Conservation (phyloP, 2,329 filamentous ascomycete genomes). For the Pseudocercospora cruenta region DNA sequence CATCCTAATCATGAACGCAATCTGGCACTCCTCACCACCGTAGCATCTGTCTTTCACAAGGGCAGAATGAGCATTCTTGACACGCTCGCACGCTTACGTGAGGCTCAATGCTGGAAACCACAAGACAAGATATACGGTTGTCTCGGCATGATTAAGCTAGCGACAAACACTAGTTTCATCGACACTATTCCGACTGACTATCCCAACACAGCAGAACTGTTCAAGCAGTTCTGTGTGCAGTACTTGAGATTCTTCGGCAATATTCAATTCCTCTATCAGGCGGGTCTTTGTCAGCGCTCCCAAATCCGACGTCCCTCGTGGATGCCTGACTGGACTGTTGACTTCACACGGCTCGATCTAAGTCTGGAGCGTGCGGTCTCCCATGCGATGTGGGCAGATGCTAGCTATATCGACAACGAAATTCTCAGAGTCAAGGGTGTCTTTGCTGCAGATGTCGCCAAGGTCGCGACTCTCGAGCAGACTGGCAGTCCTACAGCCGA, state of each 20-base stretch:
- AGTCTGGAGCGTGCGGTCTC: conserved; percentile 12
- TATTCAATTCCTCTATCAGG: conserved; percentile 7
- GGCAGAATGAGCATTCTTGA: conserved; percentile 4
- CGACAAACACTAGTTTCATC: background rate
- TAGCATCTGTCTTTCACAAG: conserved; percentile 8
- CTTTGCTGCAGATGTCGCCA: conserved; percentile 5
- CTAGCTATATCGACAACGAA: background rate
- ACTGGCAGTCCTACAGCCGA: background rate
- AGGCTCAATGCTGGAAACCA: background rate
- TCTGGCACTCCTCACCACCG: background rate
- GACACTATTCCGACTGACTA: conserved; percentile 11
- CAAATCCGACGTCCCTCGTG: conserved; percentile 10
- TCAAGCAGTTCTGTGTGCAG: conserved; percentile 12
- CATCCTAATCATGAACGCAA: background rate
- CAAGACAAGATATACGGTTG: conserved; percentile 22
- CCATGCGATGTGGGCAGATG: conserved; percentile 8
- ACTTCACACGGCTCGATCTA: conserved; percentile 1
- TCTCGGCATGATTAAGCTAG: conserved; percentile 15
- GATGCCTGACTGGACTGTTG: conserved; percentile 15
- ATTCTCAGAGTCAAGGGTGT: conserved; percentile 9
- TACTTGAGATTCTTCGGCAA: conserved; percentile 4
- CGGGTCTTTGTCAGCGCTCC: conserved; percentile 15
- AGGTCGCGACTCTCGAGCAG: background rate
- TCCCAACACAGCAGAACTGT: background rate
- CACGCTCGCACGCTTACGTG: conserved; percentile 8